Conservation (phyloP, 352 stramenopile genomes). For the Phytophthora fragariae region DNA sequence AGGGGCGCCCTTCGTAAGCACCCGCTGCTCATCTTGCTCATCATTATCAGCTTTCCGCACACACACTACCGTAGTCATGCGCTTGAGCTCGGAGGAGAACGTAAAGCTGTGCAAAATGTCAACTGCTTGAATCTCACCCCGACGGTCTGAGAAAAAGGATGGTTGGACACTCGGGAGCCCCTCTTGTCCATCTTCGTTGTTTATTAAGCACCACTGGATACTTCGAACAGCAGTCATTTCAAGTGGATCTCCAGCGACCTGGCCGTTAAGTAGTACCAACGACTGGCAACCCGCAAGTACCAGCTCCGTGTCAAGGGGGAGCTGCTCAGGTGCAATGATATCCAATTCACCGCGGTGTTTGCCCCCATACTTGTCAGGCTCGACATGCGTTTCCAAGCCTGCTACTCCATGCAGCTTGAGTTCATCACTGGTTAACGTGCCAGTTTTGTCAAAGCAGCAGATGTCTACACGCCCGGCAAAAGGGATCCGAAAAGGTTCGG, state of each 20-base stretch:
- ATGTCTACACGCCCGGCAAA: slow-evolving; percentile 96
- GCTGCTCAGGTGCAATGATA: slow-evolving; percentile 87
- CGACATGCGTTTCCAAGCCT: slow-evolving; percentile 68
- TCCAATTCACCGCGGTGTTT: slow-evolving; percentile 68
- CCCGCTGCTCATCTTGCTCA: slow-evolving; percentile 81
- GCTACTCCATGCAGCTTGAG: slow-evolving; percentile 94
- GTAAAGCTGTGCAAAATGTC: slow-evolving; percentile 95
- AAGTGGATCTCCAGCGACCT: slow-evolving; percentile 97
- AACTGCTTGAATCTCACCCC: slow-evolving; percentile 85
- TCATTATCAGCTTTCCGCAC: slow-evolving; percentile 79
- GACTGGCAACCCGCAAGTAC: slow-evolving; percentile 96
- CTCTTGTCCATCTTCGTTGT: slow-evolving; percentile 42
- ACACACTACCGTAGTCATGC: slow-evolving; percentile 97
- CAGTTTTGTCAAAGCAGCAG: slow-evolving; percentile 99
- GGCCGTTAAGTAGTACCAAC: slow-evolving; percentile 96
- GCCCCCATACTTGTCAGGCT: slow-evolving; percentile 42
- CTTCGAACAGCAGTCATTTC: slow-evolving; percentile 96
- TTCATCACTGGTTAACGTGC: slow-evolving; percentile 98
- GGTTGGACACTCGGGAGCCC: slow-evolving; percentile 34
- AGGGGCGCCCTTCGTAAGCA: slow-evolving; percentile 97
- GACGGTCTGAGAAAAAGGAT: slow-evolving; percentile 42
- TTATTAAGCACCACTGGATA: slow-evolving; percentile 77
- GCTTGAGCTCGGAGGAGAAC: slow-evolving; percentile 97
- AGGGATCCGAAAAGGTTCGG: slow-evolving; percentile 98
- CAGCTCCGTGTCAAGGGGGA: slow-evolving; percentile 90